Evolutionary conservation across 192 early-diverging fungal species (phyloP), one percentile per base, ranked within the genome.

Genomic region (Haplosporangium gracile): DNA sequence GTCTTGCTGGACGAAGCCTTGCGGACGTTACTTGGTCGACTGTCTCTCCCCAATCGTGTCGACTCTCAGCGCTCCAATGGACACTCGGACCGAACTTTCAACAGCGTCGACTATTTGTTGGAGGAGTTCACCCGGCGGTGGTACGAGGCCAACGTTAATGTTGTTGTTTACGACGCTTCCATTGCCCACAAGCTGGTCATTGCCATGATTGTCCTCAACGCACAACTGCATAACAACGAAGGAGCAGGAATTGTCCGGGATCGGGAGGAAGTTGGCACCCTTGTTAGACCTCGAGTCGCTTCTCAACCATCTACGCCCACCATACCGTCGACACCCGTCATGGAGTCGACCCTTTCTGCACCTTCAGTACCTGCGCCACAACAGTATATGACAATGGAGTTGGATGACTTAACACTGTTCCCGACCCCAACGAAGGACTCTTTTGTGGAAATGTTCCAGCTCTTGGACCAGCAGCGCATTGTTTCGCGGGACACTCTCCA

Each of bases 171-270:
- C 70, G 90, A 91, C 78, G 90, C 88, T 11, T 90, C 87, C 6
- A 89, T 91, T 68, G 90, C 90, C 0, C 87, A 93, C 72, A 93
- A 92, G 73, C 87, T 95, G 4, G 90, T 95, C 13, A 89, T 92
- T 40, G 91, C 92, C n/a, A 91, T 95, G 88, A 80, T 95, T 70
- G 88, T 88, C 26, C 78, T 95, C 36, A 95, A 95, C 77, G 92
- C 93, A 4, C 91, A 92, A 38, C 69, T 93, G 5, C 92, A 93
- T 79, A 90, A 89, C 51, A 90, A 90, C 57, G 86, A 87, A 11
- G 86, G 86, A 32, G 85, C 82, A 8, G 29, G 55, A 29, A 29
- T 86, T 22, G 84, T 86, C 10, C 77, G 74, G 51, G 84, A 77
- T 5, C 68, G 84, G 16, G 84, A 86, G 26, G 84, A 86, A 42